These are phyloP conservation scores for Mycena olivaceomarginata DNA, from an alignment of 768 basidiomycete species.

Conservation along the genomic window DNA sequence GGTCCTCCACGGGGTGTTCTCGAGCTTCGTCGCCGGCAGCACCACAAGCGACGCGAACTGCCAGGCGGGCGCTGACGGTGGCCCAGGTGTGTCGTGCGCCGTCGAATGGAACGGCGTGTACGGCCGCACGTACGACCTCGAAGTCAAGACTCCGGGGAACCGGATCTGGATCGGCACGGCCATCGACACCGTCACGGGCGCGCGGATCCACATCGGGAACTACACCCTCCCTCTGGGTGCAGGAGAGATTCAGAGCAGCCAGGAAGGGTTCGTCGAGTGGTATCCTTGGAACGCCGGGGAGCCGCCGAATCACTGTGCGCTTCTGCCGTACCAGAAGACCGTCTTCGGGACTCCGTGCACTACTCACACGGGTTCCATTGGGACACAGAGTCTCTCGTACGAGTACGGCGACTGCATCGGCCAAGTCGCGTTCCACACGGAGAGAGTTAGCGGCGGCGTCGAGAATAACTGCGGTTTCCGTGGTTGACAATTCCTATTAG, in stretches of 20 bases:
- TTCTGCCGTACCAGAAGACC: constrained; percentile 32
- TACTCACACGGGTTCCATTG: neutral
- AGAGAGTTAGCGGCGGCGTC: too few relatives aligned
- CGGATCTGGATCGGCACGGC: constrained; percentile 10
- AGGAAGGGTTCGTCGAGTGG: constrained; percentile 43
- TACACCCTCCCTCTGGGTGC: constrained; percentile 11
- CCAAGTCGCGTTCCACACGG: constrained; percentile 25
- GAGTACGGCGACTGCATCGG: constrained; percentile 38
- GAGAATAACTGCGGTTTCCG: too few relatives aligned
- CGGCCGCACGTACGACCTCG: constrained; percentile 28
- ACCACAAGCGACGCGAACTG: constrained; percentile 35
- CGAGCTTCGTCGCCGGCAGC: constrained; percentile 36
- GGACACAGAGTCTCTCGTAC: constrained; percentile 8
- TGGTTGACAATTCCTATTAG: too few relatives aligned
- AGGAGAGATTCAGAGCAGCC: constrained; percentile 19
- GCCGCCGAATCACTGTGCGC: constrained; percentile 35
- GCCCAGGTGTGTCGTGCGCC: constrained; percentile 37
- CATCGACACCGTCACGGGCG: constrained; percentile 30
- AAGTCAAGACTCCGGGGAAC: neutral
- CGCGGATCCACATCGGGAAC: constrained; percentile 33
- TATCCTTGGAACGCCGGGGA: constrained; percentile 37
- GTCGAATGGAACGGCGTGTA: constrained; percentile 39
- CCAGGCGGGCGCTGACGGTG: constrained; percentile 31
- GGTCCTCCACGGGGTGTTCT: constrained; percentile 26
- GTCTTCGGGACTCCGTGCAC: constrained; percentile 31